Conservation (phyloP, 1,284 basidiomycete genomes). For the Sparassis latifolia region DNA sequence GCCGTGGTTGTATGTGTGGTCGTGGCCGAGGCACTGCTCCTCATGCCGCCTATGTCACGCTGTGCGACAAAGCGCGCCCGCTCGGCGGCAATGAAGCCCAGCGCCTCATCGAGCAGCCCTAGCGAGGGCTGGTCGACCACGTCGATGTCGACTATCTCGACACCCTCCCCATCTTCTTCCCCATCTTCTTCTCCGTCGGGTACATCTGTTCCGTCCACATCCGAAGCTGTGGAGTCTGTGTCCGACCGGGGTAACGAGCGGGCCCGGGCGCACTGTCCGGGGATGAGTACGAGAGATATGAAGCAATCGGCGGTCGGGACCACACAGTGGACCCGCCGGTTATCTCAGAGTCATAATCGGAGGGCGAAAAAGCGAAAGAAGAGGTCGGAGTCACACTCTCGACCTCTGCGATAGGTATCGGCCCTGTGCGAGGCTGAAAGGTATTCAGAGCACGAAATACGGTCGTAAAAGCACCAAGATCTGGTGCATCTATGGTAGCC, state of each 20-base stretch:
- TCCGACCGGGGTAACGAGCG: conserved; percentile 21
- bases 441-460: conserved; percentile 64
- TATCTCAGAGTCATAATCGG: conserved; percentile 37
- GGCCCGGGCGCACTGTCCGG: conserved; percentile 20
- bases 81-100: conserved; percentile 63
- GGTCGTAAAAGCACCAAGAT: conserved; percentile 67
- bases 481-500: conserved; percentile 52
- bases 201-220: conserved; percentile 12
- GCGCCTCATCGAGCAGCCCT: conserved; percentile 55
- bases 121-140: conserved; percentile 42
- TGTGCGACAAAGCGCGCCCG: conserved; percentile 42
- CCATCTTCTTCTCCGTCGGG: conserved; percentile 16
- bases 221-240: conserved; percentile 24
- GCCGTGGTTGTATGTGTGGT: conserved; percentile 23
- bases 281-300: conserved; percentile 39
- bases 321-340: conserved; percentile 55
- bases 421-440: conserved; percentile 34
- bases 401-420: conserved; percentile 8
- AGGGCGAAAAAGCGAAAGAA: conserved; percentile 27
- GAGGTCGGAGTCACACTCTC: conserved; percentile 25
- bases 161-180: conserved; percentile 6
- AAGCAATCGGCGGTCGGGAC: conserved; percentile 56
- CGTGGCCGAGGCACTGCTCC: conserved; percentile 16
- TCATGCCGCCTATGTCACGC: conserved; percentile 31
- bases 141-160: conserved; percentile 11